Evolutionary conservation across 140 eudicot species (phyloP).

Genomic region (Stevia rebaudiana): DNA sequence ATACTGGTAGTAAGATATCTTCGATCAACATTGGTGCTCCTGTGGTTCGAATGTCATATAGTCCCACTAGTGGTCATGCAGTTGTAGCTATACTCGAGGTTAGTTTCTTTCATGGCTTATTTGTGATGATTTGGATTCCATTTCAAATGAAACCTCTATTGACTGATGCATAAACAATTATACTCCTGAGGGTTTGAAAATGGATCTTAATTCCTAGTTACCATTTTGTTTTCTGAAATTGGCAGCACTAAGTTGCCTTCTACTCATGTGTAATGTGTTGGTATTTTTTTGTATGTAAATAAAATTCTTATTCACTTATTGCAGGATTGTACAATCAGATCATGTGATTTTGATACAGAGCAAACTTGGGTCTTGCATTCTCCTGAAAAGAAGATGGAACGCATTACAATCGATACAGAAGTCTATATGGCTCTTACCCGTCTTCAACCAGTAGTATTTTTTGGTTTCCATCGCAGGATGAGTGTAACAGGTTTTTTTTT

Average conservation of each 20-base stretch:
- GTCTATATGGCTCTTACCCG: conserved; percentile 96
- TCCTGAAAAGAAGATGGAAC: conserved; percentile 95
- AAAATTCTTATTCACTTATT: conserved; percentile 19
- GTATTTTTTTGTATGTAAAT: background rate
- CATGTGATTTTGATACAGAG: conserved; percentile 96
- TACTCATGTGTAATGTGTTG: background rate
- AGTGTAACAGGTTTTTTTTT: conserved; percentile 81
- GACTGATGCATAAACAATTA: conserved; percentile 3
- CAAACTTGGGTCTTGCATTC: conserved; percentile 98
- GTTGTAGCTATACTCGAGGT: conserved; percentile 95
- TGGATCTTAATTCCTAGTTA: background rate
- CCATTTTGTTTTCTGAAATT: background rate
- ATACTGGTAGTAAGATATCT: conserved; percentile 88
- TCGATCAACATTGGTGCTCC: conserved; percentile 87
- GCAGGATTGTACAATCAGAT: conserved; percentile 95
- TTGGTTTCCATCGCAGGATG: conserved; percentile 96
- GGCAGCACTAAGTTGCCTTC: conserved; percentile 2
- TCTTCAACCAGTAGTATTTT: conserved; percentile 92
- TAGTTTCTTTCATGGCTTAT: conserved; percentile 11
- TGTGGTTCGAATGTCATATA: conserved; percentile 87
- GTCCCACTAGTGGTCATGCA: conserved; percentile 85
- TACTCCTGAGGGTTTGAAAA: conserved; percentile 10
- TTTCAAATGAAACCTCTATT: background rate
- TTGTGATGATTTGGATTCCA: conserved; percentile 2
- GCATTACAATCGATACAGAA: conserved; percentile 82